Conservation (phyloP, 805 yeast genomes). For the Spathaspora girioi region DNA sequence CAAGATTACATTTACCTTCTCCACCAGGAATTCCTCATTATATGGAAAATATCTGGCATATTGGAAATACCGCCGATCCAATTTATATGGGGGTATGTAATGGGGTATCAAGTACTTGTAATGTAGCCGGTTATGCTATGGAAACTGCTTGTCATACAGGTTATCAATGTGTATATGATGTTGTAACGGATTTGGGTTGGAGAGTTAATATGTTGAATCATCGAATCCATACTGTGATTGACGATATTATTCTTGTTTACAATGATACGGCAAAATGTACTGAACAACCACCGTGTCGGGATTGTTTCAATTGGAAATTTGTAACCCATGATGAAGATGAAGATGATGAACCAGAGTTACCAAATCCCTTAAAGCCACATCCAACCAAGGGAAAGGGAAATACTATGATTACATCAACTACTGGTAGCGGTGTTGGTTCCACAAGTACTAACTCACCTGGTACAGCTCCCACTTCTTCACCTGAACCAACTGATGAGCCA, state of each 20-base stretch:
- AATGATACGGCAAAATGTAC: slow-evolving; percentile 75
- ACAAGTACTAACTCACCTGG: slow-evolving; percentile 2
- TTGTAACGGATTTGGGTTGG: slow-evolving; percentile 88
- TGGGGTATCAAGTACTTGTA: slow-evolving; percentile 87
- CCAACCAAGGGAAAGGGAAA: slow-evolving; percentile 6
- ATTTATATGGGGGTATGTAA: slow-evolving; percentile 95
- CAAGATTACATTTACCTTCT: slow-evolving; percentile 81
- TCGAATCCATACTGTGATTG: slow-evolving; percentile 86
- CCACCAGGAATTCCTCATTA: slow-evolving; percentile 85
- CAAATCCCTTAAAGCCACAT: slow-evolving; percentile 34
- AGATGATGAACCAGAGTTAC: slow-evolving; percentile 33
- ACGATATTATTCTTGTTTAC: slow-evolving; percentile 66
- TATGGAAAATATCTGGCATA: slow-evolving; percentile 85
- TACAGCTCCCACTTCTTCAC: slow-evolving; percentile 7
- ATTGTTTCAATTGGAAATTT: slow-evolving; percentile 87
- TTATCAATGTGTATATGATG: slow-evolving; percentile 80
- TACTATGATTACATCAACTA: slow-evolving; percentile 6
- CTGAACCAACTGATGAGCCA: slow-evolving; percentile 20
- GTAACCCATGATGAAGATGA: slow-evolving; percentile 46
- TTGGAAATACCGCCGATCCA: slow-evolving; percentile 97
- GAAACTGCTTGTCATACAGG: slow-evolving; percentile 96
- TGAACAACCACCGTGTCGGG: slow-evolving; percentile 79
- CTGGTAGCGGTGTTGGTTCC: slow-evolving; percentile 6
- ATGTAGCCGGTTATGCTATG: slow-evolving; percentile 94
- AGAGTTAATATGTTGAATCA: slow-evolving; percentile 83